These are phyloP conservation scores for Gonapodya sp. DNA, from an alignment of 192 early-diverging fungal genomes.

Conservation along the genomic window DNA sequence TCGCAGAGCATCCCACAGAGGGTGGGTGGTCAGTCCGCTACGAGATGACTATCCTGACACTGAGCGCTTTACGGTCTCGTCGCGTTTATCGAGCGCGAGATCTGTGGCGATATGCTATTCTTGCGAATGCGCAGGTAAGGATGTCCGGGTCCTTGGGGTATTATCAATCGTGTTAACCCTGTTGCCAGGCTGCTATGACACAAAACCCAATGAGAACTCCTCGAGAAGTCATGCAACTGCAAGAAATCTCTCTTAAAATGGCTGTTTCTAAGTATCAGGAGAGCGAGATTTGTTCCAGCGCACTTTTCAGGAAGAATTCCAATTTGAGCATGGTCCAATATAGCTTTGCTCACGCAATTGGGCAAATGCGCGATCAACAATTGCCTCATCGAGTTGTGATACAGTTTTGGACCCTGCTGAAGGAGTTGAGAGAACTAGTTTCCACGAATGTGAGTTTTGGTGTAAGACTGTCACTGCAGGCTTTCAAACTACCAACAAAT, in stretches of 20 bases:
- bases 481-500: not conserved
- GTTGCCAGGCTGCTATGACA: not conserved
- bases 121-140: not conserved
- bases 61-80: not conserved
- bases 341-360: not conserved
- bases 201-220: too few species aligned
- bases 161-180: not conserved
- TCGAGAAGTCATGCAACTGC: too few species aligned
- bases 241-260: not conserved
- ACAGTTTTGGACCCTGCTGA: not conserved
- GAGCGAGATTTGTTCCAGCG: slow-evolving; percentile 11
- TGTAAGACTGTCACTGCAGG: not conserved
- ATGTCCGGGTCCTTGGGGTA: not conserved
- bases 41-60: not conserved
- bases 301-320: not conserved
- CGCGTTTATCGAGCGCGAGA: not conserved
- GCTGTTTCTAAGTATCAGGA: slow-evolving; percentile 10
- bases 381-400: not conserved
- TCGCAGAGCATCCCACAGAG: not conserved
- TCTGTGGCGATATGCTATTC: not conserved
- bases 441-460: not conserved
- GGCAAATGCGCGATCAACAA: not conserved
- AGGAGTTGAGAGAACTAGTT: not conserved
- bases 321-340: not conserved
- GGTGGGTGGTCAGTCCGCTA: not conserved